Evolutionary conservation across 2,329 filamentous ascomycete genomes (phyloP).

Genomic region (Volutella citrinella): DNA sequence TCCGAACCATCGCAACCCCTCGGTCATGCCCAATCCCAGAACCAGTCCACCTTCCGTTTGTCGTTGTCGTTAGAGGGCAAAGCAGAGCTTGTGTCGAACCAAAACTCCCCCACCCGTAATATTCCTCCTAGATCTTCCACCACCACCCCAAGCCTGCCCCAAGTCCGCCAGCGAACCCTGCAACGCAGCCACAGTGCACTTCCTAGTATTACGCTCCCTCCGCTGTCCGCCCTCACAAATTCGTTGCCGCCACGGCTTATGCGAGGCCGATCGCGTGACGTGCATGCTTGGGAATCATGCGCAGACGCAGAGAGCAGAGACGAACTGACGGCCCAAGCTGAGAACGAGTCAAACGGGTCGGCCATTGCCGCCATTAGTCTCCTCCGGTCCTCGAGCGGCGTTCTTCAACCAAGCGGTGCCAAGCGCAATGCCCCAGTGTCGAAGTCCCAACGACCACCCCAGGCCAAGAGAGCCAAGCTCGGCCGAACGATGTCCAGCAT

Average conservation of each 20-base stretch:
- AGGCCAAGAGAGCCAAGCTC: constrained; percentile 61
- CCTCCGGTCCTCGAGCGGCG: constrained; percentile 64
- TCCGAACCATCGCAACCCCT: constrained; percentile 36
- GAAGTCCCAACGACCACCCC: constrained; percentile 28
- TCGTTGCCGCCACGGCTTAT: constrained; percentile 53
- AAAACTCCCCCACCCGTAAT: constrained; percentile 61
- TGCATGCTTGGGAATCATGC: constrained; percentile 87
- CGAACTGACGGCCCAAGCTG: constrained; percentile 75
- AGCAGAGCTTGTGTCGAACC: constrained; percentile 75
- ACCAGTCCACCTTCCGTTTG: constrained; percentile 63
- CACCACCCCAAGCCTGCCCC: constrained; percentile 45
- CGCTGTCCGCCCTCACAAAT: constrained; percentile 51
- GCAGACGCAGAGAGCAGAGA: constrained; percentile 78
- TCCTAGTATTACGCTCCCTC: constrained; percentile 54
- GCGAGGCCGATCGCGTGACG: constrained; percentile 78
- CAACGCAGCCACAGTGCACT: constrained; percentile 71
- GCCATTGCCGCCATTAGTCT: constrained; percentile 79
- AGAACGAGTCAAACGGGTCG: constrained; percentile 76
- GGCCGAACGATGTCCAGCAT: constrained; percentile 60
- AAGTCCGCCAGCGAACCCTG: constrained; percentile 50
- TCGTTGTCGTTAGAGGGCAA: constrained; percentile 86
- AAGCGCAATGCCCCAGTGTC: constrained; percentile 60
- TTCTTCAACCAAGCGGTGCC: constrained; percentile 53
- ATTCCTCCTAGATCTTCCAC: constrained; percentile 46
- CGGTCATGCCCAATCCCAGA: too few relatives aligned